Evolutionary conservation across 2,329 filamentous ascomycete species (phyloP), one percentile per base, ranked within the genome.

Genomic region (Aspergillus ibericus): DNA sequence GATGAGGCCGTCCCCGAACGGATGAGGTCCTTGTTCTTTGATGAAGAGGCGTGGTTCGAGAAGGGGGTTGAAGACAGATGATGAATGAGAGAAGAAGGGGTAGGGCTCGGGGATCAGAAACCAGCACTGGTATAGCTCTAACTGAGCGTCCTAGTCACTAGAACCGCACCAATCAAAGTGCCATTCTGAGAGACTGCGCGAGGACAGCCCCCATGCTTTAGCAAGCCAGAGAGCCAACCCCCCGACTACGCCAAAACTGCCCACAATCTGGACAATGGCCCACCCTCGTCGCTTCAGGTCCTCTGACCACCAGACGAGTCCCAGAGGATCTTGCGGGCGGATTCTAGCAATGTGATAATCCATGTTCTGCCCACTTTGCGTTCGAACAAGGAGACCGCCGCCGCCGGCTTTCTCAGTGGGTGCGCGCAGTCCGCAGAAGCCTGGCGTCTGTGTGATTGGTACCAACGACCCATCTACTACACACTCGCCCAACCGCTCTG

Each of bases 291-390:
- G 81, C 65, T 83, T 86, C 38, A 96, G 69, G 35, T 86, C 83
- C 18, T 89, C 85, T 2, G 85, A 84, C 63, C 92, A 83, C 61
- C 87, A 82, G 53, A 96, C 81, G 35, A 96, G 73, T 0, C 92
- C 92, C 0, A 96, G 80, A 0, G 93, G 93, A 72, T 97, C 93
- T 59, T 90, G 83, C 34, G 86, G 82, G 65, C 81, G 80, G 49
- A 82, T 64, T 18, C 75, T 59, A 4, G 68, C 50, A 50, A 70
- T 59, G 60, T 71, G 68, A 66, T 78, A 72, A 67, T 73, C 57
- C 68, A 72, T 58, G 52, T 62, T 63, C 65, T 67, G 62, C 5
- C 66, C 67, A 25, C 64, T 63, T 53, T 65, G 63, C 5, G 66
- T 54, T 22, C 63, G 67, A 35, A 73, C 59, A 10, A 67, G 66